phyloP scores from a whole-genome alignment of 2,329 filamentous ascomycete species.

The Ceratocystis harringtonii region DNA sequence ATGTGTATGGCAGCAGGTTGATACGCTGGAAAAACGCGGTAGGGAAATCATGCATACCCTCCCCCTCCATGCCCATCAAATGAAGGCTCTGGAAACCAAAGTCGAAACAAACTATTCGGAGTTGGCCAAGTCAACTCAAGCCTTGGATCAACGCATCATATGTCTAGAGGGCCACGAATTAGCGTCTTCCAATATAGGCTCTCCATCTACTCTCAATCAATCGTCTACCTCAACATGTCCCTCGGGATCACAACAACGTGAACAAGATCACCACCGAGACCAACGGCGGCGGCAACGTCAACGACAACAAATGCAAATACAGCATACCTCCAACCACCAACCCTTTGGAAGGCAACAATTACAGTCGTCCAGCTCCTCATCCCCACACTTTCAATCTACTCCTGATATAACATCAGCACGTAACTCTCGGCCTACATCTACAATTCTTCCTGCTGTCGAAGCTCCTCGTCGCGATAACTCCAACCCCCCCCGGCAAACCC shows the following conservation, averaged over 20 bases:
- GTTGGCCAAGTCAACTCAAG: constrained; percentile 35
- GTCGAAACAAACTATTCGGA: constrained; percentile 27
- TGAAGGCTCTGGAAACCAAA: constrained; percentile 12
- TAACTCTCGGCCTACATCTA: constrained; percentile 13
- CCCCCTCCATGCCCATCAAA: constrained; percentile 8
- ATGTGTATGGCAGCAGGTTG: constrained; percentile 38
- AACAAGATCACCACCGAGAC: constrained; percentile 7
- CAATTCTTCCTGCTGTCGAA: constrained; percentile 15
- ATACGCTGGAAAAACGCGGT: constrained; percentile 28
- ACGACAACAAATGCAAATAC: neutral
- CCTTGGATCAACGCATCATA: constrained; percentile 41
- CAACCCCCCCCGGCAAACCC: constrained; percentile 17
- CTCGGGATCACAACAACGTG: constrained; percentile 1
- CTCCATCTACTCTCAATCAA: neutral
- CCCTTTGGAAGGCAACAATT: neutral
- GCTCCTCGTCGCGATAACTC: constrained; percentile 14
- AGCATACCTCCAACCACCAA: neutral
- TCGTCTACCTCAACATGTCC: neutral
- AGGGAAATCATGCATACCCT: constrained; percentile 17
- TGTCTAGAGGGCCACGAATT: constrained; percentile 26
- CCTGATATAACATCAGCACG: neutral
- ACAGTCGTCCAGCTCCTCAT: neutral
- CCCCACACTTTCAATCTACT: neutral
- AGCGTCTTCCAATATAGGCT: neutral
- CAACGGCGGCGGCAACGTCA: constrained; percentile 12